Evolutionary conservation across 208 protist genomes (phyloP), one percentile per base, ranked within the genome.

Genomic region (Leishmania martiniquensis): DNA sequence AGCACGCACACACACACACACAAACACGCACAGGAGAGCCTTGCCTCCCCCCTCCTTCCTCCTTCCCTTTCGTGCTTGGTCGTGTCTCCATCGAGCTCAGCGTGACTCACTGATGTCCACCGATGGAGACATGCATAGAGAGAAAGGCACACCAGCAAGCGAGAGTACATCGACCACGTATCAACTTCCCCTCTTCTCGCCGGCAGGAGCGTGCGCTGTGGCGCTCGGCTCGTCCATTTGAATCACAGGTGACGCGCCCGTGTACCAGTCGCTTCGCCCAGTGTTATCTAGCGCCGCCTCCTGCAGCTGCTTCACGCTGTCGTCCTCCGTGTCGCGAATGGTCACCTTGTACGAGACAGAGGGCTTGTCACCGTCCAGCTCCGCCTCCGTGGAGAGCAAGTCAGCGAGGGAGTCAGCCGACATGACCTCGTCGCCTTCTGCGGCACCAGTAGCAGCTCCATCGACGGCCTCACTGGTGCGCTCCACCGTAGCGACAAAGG

Each of bases 361-460:
- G 22, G 87, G 59, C 5, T 39, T 22, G 42, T 45, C 57, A 10
- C 29, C 66, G 42, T 72, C 75, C 47, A 72, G 71, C 32, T 84
- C 93, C 20, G 66, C 76, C 29, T 88, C 88, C 5, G 70, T 78
- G 9, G 88, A 86, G 25, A 96, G 84, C 37, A 95, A 76, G 55
- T 91, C 90, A 1, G 92, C 88, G 32, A 96, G 86, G 25, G 86
- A 80, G 76, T 92, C 90, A 0, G 91, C 87, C 6, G 91, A 91
- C 71, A 94, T 76, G 32, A 55, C 25, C 49, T 78, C 63, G 15
- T 72, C 74, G 4, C n/a, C 65, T 22, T 49, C 65, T 34, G 65
- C 65, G 42, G 65, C 84, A 37, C 55, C 72, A 10, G 81, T 77
- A 0, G 68, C 71, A 3, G 49, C 57, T 5, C 44, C 71, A 15